A percentile compares a stretch with the other conserved stretches of the same genome.
These are phyloP conservation scores for Zostera marina DNA, from an alignment of 116 monocot genomes.

Conservation along the genomic window DNA sequence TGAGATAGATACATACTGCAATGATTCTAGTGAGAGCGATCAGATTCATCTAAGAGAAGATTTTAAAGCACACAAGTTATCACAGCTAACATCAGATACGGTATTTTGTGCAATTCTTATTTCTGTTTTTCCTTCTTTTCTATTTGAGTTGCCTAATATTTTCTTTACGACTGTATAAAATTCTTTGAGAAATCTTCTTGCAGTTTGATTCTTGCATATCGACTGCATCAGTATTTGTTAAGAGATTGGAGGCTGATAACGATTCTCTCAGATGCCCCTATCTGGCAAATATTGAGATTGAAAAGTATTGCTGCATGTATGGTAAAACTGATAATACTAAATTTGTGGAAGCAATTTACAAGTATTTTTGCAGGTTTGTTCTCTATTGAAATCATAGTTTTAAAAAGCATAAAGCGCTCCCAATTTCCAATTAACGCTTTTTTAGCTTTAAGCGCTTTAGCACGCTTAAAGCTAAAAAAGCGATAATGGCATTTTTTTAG, in stretches of 20 bases:
- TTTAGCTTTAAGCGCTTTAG: no score
- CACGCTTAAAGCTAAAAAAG: no score
- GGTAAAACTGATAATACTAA: conserved; percentile 35
- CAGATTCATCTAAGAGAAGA: conserved; percentile 16
- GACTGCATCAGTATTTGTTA: conserved; percentile 44
- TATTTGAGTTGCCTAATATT: background rate
- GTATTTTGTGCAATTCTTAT: conserved; percentile 14
- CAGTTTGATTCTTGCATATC: conserved; percentile 78
- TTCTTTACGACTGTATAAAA: background rate
- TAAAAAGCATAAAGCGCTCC: no score
- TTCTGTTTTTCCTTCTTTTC: background rate
- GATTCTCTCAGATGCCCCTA: conserved; percentile 59
- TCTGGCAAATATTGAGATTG: conserved; percentile 84
- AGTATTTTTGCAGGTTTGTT: conserved; percentile 63
- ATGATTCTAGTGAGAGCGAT: conserved; percentile 5
- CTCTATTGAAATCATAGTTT: no score
- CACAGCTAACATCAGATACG: conserved; percentile 39
- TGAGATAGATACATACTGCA: conserved; percentile 49
- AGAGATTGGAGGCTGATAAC: conserved; percentile 31
- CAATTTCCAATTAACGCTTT: no score
- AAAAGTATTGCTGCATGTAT: conserved; percentile 34
- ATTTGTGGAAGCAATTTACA: conserved; percentile 46
- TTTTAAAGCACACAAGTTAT: conserved; percentile 15
- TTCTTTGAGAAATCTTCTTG: conserved; percentile 7
- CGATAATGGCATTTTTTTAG: no score